Evolutionary conservation across 1,284 basidiomycete genomes (phyloP).

Genomic region (Athelia psychrophila): DNA sequence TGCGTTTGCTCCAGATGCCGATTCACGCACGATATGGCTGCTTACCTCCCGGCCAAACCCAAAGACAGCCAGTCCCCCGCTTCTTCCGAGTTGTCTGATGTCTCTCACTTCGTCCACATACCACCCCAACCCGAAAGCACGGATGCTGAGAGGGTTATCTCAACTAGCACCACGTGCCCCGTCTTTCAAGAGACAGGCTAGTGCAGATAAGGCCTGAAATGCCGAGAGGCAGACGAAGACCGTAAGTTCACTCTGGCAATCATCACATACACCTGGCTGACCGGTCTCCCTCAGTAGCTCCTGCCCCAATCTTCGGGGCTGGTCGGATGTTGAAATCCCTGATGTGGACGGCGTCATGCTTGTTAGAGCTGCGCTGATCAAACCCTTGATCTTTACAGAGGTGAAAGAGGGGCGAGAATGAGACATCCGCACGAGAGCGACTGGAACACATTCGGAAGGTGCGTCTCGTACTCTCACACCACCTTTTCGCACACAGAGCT

Average conservation of each 20-base stretch:
- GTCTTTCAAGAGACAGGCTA: slow-evolving; percentile 73
- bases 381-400: slow-evolving; percentile 97
- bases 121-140: slow-evolving; percentile 16
- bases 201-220: slow-evolving; percentile 88
- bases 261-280: neutral
- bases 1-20: slow-evolving; percentile 57
- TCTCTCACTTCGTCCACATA: slow-evolving; percentile 49
- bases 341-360: slow-evolving; percentile 96
- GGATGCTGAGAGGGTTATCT: slow-evolving; percentile 35
- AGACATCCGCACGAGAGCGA: slow-evolving; percentile 92
- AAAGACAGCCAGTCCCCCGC: slow-evolving; percentile 65
- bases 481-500: neutral
- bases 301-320: slow-evolving; percentile 92
- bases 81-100: slow-evolving; percentile 34
- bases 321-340: slow-evolving; percentile 71
- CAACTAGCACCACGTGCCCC: slow-evolving; percentile 62
- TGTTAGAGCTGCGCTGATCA: slow-evolving; percentile 92
- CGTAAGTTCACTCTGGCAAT: slow-evolving; percentile 48
- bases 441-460: slow-evolving; percentile 84
- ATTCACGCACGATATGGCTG: slow-evolving; percentile 75
- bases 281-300: slow-evolving; percentile 50
- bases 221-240: slow-evolving; percentile 80
- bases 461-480: slow-evolving; percentile 17
- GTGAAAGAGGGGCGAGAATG: slow-evolving; percentile 90
- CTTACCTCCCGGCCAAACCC: slow-evolving; percentile 78